phyloP scores from a whole-genome alignment of 768 basidiomycete genomes.

The Hygrophoropsis aurantiaca region DNA sequence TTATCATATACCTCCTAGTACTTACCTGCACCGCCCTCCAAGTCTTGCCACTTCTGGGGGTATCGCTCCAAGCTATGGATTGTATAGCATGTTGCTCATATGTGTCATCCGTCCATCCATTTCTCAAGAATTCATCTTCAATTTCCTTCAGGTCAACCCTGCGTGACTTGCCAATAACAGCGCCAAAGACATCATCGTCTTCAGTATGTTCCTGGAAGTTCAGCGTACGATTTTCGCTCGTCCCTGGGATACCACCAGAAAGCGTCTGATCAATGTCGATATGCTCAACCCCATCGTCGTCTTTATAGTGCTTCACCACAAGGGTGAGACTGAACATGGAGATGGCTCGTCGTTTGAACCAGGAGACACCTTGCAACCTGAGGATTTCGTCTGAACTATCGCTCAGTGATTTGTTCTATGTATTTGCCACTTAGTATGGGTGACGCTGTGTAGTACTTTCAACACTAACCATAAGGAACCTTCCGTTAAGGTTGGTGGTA shows the following conservation, averaged over 20 bases:
- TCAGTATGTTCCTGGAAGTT: conserved; percentile 53
- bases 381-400: conserved; percentile 65
- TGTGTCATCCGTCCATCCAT: conserved; percentile 44
- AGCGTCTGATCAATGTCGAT: conserved; percentile 68
- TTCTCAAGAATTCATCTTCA: conserved; percentile 40
- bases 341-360: conserved; percentile 70
- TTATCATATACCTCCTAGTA: neutral
- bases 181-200: conserved; percentile 64
- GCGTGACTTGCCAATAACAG: conserved; percentile 52
- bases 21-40: conserved; percentile 69
- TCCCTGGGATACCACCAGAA: conserved; percentile 60
- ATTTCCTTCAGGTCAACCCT: conserved; percentile 49
- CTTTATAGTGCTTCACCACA: conserved; percentile 61
- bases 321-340: conserved; percentile 56
- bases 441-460: neutral
- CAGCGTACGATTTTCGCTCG: conserved; percentile 56
- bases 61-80: conserved; percentile 54
- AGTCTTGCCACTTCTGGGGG: conserved; percentile 53
- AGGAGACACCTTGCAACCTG: conserved; percentile 67
- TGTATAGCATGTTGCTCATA: conserved; percentile 34
- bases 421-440: neutral
- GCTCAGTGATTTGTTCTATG: conserved; percentile 68
- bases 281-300: conserved; percentile 57
- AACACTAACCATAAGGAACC: conserved; percentile 58
- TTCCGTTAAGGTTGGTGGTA: conserved; percentile 61